These are phyloP conservation scores for Fusarium papillatum DNA, from an alignment of 2,329 filamentous ascomycete genomes.

Conservation along the genomic window DNA sequence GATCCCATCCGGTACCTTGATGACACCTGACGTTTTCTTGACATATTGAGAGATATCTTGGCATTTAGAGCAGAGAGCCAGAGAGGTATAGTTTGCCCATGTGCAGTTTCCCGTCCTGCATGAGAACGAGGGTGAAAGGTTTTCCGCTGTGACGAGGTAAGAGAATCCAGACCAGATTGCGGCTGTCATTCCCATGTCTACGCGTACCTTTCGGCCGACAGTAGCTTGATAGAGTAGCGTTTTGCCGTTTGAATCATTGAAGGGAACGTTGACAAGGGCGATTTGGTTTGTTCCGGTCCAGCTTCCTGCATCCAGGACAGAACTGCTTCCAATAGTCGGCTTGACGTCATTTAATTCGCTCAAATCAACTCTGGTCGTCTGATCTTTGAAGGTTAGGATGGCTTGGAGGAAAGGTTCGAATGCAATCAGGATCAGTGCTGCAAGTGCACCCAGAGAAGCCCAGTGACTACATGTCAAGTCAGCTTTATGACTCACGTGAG, in stretches of 20 bases:
- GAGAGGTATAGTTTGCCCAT: conserved; percentile 1
- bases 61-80: conserved; percentile 19
- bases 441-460: conserved; percentile 2
- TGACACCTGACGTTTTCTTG: neutral
- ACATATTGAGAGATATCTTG: neutral
- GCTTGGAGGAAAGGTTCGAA: conserved; percentile 24
- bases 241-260: neutral
- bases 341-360: neutral
- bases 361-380: neutral
- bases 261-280: neutral
- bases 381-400: conserved; percentile 1
- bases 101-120: conserved; percentile 28
- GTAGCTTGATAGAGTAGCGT: neutral
- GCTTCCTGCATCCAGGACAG: neutral
- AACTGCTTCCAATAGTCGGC: neutral
- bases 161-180: conserved; percentile 19
- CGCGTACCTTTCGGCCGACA: neutral
- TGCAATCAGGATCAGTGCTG: conserved; percentile 5
- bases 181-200: conserved; percentile 14
- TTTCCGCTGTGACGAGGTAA: neutral
- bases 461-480: conserved; percentile 8
- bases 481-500: neutral
- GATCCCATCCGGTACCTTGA: neutral
- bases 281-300: neutral
- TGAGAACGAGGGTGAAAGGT: conserved; percentile 1